Evolutionary conservation across 1,284 basidiomycete species (phyloP).

Genomic region (Ganoderma lucidum): DNA sequence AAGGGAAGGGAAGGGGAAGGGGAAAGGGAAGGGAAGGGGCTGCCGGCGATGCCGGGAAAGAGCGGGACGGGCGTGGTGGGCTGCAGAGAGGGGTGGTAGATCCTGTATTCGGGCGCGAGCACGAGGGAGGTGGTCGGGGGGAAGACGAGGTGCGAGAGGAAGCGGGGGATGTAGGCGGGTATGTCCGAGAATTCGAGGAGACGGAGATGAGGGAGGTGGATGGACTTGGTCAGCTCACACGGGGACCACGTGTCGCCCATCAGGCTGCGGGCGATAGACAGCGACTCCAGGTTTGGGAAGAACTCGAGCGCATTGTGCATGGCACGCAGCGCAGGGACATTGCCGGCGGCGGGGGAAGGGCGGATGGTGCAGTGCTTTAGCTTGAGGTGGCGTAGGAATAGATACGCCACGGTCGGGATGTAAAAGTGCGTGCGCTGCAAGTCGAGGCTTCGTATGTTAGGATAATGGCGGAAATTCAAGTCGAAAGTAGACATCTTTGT

Average conservation of each 20-base stretch:
- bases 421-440: background rate
- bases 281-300: conserved; percentile 3
- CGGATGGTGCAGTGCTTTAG: background rate
- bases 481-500: background rate
- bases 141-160: background rate
- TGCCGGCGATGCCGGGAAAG: background rate
- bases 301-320: background rate
- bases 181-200: background rate
- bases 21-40: too few species aligned
- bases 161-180: background rate
- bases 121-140: background rate
- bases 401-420: too few species aligned
- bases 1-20: too few species aligned
- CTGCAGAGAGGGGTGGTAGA: background rate
- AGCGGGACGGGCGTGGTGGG: background rate
- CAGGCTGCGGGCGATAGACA: background rate
- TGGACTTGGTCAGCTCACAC: background rate
- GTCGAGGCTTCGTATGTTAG: background rate
- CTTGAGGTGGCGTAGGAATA: background rate
- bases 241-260: background rate
- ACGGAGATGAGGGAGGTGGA: background rate
- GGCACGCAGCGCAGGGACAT: background rate
- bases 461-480: background rate
- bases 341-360: background rate
- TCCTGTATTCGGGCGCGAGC: background rate